A percentile compares a stretch with the other conserved stretches of the same genome.
phyloP scores from a whole-genome alignment of 2,329 filamentous ascomycete species.

The Dissoconium aciculare region DNA sequence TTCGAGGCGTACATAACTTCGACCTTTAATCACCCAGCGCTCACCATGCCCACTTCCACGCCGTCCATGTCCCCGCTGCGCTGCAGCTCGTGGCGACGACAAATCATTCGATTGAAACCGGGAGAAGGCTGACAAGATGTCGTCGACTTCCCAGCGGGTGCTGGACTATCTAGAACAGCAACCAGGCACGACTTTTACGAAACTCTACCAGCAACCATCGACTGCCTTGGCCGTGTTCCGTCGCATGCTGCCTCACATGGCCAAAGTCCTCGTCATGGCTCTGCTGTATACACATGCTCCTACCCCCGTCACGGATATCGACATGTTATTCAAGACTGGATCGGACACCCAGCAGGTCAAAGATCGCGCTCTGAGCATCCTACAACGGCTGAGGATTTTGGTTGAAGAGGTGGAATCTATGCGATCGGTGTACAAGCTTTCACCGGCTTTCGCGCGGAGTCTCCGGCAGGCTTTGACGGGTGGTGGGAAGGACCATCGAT shows the following conservation, averaged over 20 bases:
- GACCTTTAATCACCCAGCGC: background rate
- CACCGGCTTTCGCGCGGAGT: conserved; percentile 67
- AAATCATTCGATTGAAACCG: too few relatives aligned
- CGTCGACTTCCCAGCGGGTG: conserved; percentile 42
- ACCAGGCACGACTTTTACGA: conserved; percentile 74
- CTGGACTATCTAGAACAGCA: conserved; percentile 90
- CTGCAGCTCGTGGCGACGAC: too few relatives aligned
- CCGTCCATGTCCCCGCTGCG: background rate
- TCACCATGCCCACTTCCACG: background rate
- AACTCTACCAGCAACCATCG: conserved; percentile 89
- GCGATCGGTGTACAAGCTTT: conserved; percentile 59
- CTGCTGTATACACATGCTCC: conserved; percentile 81
- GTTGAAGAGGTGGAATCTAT: conserved; percentile 49
- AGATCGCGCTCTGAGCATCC: conserved; percentile 67
- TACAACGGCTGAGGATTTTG: conserved; percentile 78
- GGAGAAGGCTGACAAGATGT: too few relatives aligned
- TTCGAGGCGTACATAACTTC: background rate
- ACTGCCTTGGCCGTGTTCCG: conserved; percentile 91
- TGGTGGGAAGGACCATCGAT: conserved; percentile 71
- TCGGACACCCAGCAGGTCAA: conserved; percentile 38
- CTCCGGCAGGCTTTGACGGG: conserved; percentile 67
- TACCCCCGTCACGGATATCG: conserved; percentile 63
- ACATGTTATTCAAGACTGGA: conserved; percentile 66
- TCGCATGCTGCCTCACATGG: conserved; percentile 87
- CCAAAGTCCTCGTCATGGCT: conserved; percentile 91